These are phyloP conservation scores for Colletotrichum musae DNA, from an alignment of 2,329 filamentous ascomycete species.

Conservation along the genomic window DNA sequence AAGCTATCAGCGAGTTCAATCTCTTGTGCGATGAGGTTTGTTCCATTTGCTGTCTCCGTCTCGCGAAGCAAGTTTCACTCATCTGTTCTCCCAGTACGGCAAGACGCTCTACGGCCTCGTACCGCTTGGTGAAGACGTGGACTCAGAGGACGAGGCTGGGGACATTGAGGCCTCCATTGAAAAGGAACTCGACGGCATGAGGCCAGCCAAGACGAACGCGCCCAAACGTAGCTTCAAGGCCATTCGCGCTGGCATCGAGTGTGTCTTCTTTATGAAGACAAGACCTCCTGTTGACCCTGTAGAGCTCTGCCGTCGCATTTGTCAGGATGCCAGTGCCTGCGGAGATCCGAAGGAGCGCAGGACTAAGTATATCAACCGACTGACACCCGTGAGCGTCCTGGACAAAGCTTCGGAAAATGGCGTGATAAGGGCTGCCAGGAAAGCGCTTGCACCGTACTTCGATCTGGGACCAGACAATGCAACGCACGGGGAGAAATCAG, in stretches of 20 bases:
- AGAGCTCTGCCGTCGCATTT: constrained; percentile 68
- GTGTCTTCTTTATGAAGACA: constrained; percentile 74
- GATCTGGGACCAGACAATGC: constrained; percentile 52
- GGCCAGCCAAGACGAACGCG: constrained; percentile 54
- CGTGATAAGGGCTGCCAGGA: constrained; percentile 74
- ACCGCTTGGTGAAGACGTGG: constrained; percentile 51
- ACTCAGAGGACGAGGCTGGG: constrained; percentile 59
- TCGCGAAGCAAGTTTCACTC: not conserved
- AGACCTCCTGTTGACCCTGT: constrained; percentile 69
- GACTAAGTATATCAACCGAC: constrained; percentile 71
- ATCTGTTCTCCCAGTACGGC: constrained; percentile 69
- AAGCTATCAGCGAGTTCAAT: constrained; percentile 77
- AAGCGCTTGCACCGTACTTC: constrained; percentile 77
- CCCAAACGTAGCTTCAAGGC: constrained; percentile 66
- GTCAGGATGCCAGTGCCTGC: constrained; percentile 65
- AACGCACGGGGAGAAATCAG: not conserved
- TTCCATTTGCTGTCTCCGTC: constrained; percentile 12
- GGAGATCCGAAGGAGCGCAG: constrained; percentile 59
- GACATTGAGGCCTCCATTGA: constrained; percentile 82
- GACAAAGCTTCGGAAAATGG: constrained; percentile 79
- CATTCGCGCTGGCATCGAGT: constrained; percentile 71
- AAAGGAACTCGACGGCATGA: constrained; percentile 77
- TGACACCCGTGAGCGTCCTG: constrained; percentile 67
- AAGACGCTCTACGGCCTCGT: constrained; percentile 71
- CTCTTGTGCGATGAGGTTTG: constrained; percentile 77